Percentiles rank a stretch among this genome's conserved stretches.
Conservation (phyloP, 331 rosid species). For the Quercus phellos region DNA sequence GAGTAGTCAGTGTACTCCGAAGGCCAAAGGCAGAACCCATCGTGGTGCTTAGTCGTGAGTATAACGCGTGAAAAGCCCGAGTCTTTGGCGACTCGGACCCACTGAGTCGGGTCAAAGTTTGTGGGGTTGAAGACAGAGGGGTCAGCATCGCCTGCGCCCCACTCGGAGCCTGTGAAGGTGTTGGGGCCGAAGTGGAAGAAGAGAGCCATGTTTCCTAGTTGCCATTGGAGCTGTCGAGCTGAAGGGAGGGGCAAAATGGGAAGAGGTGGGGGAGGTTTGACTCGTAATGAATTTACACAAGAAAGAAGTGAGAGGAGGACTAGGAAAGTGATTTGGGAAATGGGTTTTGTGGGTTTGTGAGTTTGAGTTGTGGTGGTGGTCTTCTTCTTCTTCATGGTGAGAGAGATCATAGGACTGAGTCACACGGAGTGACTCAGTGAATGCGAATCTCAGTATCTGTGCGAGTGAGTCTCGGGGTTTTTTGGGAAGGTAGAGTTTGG, state of each 20-base stretch:
- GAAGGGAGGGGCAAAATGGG: conserved; percentile 80
- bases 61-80: conserved; percentile 59
- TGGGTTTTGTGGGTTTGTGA: conserved; percentile 13
- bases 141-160: conserved; percentile 65
- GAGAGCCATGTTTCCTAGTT: conserved; percentile 57
- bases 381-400: neutral
- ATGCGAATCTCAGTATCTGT: no score
- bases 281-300: neutral
- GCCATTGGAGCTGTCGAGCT: conserved; percentile 78
- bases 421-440: neutral
- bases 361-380: conserved; percentile 4
- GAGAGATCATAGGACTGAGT: neutral
- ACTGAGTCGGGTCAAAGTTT: conserved; percentile 65
- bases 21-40: conserved; percentile 95
- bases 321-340: conserved; percentile 8
- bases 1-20: conserved; percentile 71
- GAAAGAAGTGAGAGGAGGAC: conserved; percentile 14
- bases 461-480: no score
- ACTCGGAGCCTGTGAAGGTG: conserved; percentile 76
- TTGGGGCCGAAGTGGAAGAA: conserved; percentile 89
- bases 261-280: conserved; percentile 70
- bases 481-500: no score
- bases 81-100: conserved; percentile 72
- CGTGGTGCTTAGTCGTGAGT: conserved; percentile 83
- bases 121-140: conserved; percentile 68